Conservation (phyloP, 1,139 yeast species). For the Waltiozyma sp. region DNA sequence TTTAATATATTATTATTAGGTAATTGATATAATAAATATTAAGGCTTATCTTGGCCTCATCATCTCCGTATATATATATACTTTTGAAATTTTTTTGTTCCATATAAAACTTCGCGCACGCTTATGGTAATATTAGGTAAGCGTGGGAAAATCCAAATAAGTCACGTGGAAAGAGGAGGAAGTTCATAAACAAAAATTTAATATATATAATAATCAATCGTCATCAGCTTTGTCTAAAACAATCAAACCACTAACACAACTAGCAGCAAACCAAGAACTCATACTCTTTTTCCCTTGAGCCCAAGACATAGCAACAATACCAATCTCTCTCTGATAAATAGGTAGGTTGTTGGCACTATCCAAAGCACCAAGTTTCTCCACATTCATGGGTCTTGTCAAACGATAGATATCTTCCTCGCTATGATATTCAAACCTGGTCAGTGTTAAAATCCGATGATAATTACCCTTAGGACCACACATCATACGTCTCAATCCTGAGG, state of each 20-base stretch:
- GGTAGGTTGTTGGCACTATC: slow-evolving; percentile 21
- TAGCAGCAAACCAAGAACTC: not conserved
- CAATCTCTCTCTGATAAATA: slow-evolving; percentile 42
- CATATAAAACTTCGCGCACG: too few relatives aligned
- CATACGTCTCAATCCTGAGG: slow-evolving; percentile 31
- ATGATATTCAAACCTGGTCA: slow-evolving; percentile 32
- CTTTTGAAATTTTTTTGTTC: too few relatives aligned
- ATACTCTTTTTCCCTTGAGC: slow-evolving; percentile 31
- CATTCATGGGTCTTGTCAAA: slow-evolving; percentile 23
- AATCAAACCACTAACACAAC: not conserved
- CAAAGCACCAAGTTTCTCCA: slow-evolving; percentile 17
- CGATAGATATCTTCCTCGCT: slow-evolving; percentile 25
- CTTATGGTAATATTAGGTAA: too few relatives aligned
- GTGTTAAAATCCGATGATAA: slow-evolving; percentile 20
- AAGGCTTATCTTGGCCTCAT: too few relatives aligned
- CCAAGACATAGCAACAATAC: slow-evolving; percentile 51
- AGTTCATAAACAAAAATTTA: too few relatives aligned
- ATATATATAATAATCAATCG: too few relatives aligned
- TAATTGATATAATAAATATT: too few relatives aligned
- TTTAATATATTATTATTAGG: too few relatives aligned
- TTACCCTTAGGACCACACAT: slow-evolving; percentile 29
- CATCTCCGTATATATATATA: too few relatives aligned
- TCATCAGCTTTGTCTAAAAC: not conserved
- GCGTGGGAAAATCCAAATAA: too few relatives aligned
- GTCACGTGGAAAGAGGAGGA: too few relatives aligned